Base-by-base conservation (phyloP, 202 grass and related monocot genomes). In the Panicum hallii region DNA sequence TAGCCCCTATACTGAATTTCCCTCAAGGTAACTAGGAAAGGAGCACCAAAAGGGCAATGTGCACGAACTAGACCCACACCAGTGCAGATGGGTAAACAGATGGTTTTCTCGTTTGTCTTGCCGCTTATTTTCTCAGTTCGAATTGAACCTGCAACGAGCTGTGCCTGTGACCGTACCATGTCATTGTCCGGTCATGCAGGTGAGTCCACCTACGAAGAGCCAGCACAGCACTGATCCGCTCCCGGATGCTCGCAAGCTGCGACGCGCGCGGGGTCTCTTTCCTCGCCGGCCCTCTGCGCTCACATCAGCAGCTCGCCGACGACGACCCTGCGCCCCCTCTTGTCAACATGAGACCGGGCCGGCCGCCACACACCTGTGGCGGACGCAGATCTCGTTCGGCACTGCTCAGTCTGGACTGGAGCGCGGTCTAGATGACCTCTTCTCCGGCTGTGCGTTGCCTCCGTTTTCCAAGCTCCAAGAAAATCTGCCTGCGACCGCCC, bases 291-390 rank as follows among this genome's bases (percentile, higher is more conserved):
- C 60, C 70, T 20, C 11, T 20, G 19, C 9, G 4, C 36, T 66
- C 46, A 7, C 34, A 6, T 4, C 48, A 23, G 38, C 34, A 53
- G 19, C 19, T 56, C 54, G 19, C 40, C 56, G 41, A 8, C 42
- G 42, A 58, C 50, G 82, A 17, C 42, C 40, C 7, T 74, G 61
- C n/a, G 0, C 60, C 3, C 49, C 41, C 22, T 11, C 12, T 52
- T 48, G 73, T 78, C 63, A 68, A 78, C 11, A 26, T 60, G 82
- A 60, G 22, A 17, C 26, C 63, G 0, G 34, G 53, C 49, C 22
- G 2, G 60, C 72, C 56, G 60, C 72, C 56, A 74, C 68, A 63
- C 56, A 63, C 20, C 43, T 73, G 69, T 83, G 15, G 26, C 20
- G 63, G 2, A 42, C 20, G 64, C 8, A 43, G 34, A 57, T 14